Conservation (phyloP, 2,329 filamentous ascomycete genomes). For the Fusarium vanettenii region DNA sequence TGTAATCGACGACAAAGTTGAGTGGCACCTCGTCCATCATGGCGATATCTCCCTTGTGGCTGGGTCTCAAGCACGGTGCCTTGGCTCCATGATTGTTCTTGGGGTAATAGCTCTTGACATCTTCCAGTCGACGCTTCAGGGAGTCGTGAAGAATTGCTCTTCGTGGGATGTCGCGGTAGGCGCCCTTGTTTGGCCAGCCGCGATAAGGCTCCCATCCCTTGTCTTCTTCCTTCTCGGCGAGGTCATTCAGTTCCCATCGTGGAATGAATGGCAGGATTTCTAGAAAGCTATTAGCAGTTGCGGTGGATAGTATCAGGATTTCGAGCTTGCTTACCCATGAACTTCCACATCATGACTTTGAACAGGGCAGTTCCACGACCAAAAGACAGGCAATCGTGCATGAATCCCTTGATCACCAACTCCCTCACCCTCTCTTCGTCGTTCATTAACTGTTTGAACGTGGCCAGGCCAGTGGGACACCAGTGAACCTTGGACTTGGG, state of each 20-base stretch:
- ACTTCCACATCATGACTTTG: constrained; percentile 55
- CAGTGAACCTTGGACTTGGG: constrained; percentile 49
- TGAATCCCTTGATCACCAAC: constrained; percentile 47
- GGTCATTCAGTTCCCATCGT: neutral
- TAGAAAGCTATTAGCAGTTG: too few species aligned
- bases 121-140: neutral
- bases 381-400: constrained; percentile 55
- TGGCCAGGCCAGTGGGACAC: constrained; percentile 42
- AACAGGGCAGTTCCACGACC: constrained; percentile 52
- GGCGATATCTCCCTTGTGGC: neutral
- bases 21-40: neutral
- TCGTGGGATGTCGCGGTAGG: neutral
- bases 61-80: neutral
- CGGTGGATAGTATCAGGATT: too few species aligned
- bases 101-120: neutral
- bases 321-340: constrained; percentile 50
- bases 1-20: neutral
- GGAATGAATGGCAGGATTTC: neutral
- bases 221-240: neutral
- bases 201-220: neutral
- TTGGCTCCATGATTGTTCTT: neutral
- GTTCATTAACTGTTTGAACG: constrained; percentile 48
- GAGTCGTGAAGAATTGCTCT: neutral
- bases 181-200: neutral
- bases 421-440: constrained; percentile 38